These are phyloP conservation scores for Moesziomyces antarcticus DNA, from an alignment of 1,284 basidiomycete species.

Conservation along the genomic window DNA sequence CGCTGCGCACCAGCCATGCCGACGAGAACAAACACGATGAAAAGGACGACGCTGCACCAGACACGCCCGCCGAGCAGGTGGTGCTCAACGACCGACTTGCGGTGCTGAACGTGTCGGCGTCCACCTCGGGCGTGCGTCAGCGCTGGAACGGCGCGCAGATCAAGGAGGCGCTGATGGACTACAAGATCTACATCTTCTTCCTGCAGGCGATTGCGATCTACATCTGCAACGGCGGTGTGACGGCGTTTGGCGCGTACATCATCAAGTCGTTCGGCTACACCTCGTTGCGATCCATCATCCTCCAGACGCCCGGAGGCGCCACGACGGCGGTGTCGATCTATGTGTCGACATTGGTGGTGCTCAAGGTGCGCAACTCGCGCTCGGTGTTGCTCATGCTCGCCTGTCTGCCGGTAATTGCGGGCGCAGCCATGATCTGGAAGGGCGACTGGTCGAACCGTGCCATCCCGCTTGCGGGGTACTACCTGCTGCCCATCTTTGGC, in stretches of 20 bases:
- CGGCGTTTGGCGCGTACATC: constrained; percentile 71
- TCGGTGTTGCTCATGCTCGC: constrained; percentile 69
- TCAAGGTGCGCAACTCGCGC: constrained; percentile 67
- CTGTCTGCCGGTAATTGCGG: constrained; percentile 71
- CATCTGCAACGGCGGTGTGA: constrained; percentile 69
- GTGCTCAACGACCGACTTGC: constrained; percentile 35
- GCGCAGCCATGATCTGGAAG: constrained; percentile 70
- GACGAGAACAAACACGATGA: constrained; percentile 12
- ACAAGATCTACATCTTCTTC: constrained; percentile 71
- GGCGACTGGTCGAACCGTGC: constrained; percentile 69
- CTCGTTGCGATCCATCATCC: constrained; percentile 69
- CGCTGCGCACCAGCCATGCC: constrained; percentile 17
- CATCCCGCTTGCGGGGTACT: constrained; percentile 71
- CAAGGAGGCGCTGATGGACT: constrained; percentile 69
- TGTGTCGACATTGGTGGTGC: constrained; percentile 69
- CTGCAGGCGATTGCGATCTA: constrained; percentile 69
- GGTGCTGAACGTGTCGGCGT: constrained; percentile 37
- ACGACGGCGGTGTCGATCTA: constrained; percentile 70
- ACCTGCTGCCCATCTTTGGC: constrained; percentile 70
- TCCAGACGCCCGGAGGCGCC: constrained; percentile 69
- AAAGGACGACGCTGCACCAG: constrained; percentile 6
- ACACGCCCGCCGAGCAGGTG: constrained; percentile 12
- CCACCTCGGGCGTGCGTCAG: constrained; percentile 34
- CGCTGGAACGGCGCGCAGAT: constrained; percentile 68
- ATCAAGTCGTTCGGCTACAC: constrained; percentile 70